Evolutionary conservation across 163 green algal species (phyloP), one percentile per base, ranked within the genome.

Genomic region (Scenedesmus sp.): DNA sequence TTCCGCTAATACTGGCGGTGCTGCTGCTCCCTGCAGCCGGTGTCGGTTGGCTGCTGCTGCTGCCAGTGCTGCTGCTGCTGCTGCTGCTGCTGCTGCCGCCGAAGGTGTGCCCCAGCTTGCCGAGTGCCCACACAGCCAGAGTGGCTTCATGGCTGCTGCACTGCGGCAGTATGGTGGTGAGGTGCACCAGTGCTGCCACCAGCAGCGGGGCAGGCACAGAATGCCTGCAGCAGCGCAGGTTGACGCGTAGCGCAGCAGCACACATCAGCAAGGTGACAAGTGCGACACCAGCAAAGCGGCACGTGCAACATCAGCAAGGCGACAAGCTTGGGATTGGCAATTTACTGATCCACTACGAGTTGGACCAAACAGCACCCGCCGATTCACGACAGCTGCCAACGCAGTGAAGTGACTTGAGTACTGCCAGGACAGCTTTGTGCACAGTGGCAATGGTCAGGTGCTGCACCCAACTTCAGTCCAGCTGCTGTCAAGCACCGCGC

Each of bases 131-230:
- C 16, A 90, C 72, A 42, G 51, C 76, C 40, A 81, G 65, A 0
- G 85, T n/a, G 26, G 82, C 82, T 33, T 87, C 82, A 9, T 78
- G 82, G 37, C 35, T 37, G 42, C 49, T 79, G 82, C 82, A 87
- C 18, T 78, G 51, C 33, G 49, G 82, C 51, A 79, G 82, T 6
- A 30, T 22, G 24, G 44, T 13, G 26, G 30, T 46, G 24, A 44
- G 24, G n/a, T 30, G 65, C 30, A 49, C 7, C 20, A 68, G 26
- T 24, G 84, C 53, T 40, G 40, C 35, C 35, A 3, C 4, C 35
- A 81, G 59, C 43, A 79, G 43, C 1, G 6, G 13, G 6, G 68
- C 30, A 51, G 42, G 18, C 7, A 72, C 85, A 35, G 43, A 30
- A 80, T 65, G 53, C n/a, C 70, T 78, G 70, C 24, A 40, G 80